Base-by-base conservation (phyloP, 768 basidiomycete genomes). In the Hortiboletus campestris region DNA sequence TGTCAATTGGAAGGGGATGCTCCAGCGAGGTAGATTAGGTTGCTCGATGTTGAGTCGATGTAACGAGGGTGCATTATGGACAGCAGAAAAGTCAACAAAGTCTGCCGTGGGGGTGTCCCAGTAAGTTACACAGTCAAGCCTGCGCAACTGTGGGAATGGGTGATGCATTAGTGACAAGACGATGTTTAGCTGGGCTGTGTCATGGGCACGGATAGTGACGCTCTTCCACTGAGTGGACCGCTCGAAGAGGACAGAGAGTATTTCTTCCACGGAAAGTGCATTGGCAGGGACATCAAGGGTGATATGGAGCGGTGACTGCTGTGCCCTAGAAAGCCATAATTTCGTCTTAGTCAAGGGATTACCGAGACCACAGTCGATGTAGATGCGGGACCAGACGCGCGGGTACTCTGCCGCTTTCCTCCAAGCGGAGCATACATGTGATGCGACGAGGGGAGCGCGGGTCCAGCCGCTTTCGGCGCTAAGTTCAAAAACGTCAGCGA, bases 371-470 rank as follows among this genome's bases (percentile, higher is more conserved):
- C 75, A 71, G 55, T 83, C 75, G 48, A 85, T 71, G 55, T 82
- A 79, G 51, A 85, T 61, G 62, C 78, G 72, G 5, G 83, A 82
- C 85, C 84, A 86, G 22, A 84, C 75, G 20, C 75, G 70, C n/a
- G 84, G 82, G 36, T 73, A 71, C 39, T 66, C 67, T 16, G 81
- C 73, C 1, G 82, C 84, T 59, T 72, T 76, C 52, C 83, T 76
- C 85, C 85, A 87, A 48, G 77, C 71, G 4, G 78, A 75, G 61
- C 83, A 86, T 40, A 85, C 82, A 45, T 83, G 80, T 11, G 84
- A 85, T 40, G 76, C 76, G 32, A 78, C 72, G 14, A 86, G 63
- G 19, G 84, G 84, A 19, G 78, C 81, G 28, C 76, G 75, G 28
- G 78, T 78, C 80, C 81, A 84, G 13, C 80, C 79, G 44, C 75